Base-by-base conservation (phyloP, 2,329 filamentous ascomycete species). In the Diaporthe sp. region DNA sequence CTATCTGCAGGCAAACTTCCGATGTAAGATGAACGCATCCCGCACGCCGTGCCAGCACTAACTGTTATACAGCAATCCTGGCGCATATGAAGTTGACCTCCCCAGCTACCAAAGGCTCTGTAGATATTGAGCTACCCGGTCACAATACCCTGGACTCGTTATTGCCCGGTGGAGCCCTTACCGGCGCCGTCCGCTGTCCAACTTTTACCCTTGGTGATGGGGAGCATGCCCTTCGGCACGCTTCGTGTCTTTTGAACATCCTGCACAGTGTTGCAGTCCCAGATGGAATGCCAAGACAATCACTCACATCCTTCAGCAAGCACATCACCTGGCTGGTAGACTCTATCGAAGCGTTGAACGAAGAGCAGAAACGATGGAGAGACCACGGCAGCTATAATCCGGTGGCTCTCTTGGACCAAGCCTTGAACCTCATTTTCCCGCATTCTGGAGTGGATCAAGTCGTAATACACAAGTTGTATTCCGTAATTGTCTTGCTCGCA, bases 271-370 rank as follows among this genome's bases (percentile, higher is more conserved):
- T 85, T 31, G 78, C 87, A 7, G 61, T 83, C 10, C 84, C 82
- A 13, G 79, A 81, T n/a, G 81, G 83, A 25, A 72, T 81, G 6
- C 80, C 79, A 2, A 84, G 83, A 57, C 80, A 80, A 13, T 82
- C 79, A 42, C 78, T 80, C 15, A 80, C 82, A 22, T 82, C 81
- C 74, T 85, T 86, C 68, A 82, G 81, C 25, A 87, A 87, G 76
- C 83, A 84, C 75, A 80, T 84, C 0, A 84, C 86, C 17, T 90
- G 88, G 88, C 80, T 90, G 17, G 81, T 90, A 75, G 89, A 91
- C 79, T 84, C 84, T 9, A 82, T 87, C 77, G 82, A 87, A 49
- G 83, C 85, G 57, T 80, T 90, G 42, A 83, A 86, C 68, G 79
- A 83, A 28, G 80, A 84, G 15, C 85, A 87, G 75, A 84, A 82